These are phyloP conservation scores for Coemansia aciculifera DNA, from an alignment of 192 early-diverging fungal species.

Conservation along the genomic window DNA sequence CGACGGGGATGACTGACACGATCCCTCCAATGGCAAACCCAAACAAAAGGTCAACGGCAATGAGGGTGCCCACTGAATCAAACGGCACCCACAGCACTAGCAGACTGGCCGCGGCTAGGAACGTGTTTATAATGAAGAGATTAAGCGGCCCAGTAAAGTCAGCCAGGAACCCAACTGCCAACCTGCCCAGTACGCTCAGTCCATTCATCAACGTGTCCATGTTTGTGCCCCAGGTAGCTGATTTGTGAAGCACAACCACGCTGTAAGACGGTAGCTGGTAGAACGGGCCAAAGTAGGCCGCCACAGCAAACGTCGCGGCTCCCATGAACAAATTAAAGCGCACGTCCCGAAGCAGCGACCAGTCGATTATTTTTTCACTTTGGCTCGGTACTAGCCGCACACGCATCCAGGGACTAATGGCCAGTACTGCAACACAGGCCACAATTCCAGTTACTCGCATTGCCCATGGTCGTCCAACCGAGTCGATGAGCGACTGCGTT, in stretches of 20 bases:
- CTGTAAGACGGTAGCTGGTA: constrained; percentile 52
- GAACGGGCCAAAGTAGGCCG: constrained; percentile 56
- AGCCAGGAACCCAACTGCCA: constrained; percentile 40
- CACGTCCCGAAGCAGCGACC: constrained; percentile 34
- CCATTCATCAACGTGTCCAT: constrained; percentile 57
- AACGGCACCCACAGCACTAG: constrained; percentile 53
- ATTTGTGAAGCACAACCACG: constrained; percentile 50
- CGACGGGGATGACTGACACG: constrained; percentile 51
- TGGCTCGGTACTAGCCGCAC: constrained; percentile 41
- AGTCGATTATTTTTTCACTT: constrained; percentile 46
- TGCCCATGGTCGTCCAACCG: constrained; percentile 56
- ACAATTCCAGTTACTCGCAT: constrained; percentile 58
- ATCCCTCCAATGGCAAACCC: constrained; percentile 51
- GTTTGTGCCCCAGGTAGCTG: constrained; percentile 47
- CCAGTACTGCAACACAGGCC: constrained; percentile 38
- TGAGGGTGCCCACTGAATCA: constrained; percentile 27
- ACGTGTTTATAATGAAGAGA: constrained; percentile 33
- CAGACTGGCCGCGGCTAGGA: constrained; percentile 30
- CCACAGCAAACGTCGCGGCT: constrained; percentile 39
- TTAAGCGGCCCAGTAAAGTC: constrained; percentile 47
- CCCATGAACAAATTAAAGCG: constrained; percentile 46
- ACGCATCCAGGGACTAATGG: constrained; percentile 52
- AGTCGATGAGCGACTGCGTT: constrained; percentile 44
- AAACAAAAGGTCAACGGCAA: constrained; percentile 40
- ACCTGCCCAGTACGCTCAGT: constrained; percentile 42